Conservation (phyloP, 2,329 filamentous ascomycete species). For the Ascochyta rabiei region DNA sequence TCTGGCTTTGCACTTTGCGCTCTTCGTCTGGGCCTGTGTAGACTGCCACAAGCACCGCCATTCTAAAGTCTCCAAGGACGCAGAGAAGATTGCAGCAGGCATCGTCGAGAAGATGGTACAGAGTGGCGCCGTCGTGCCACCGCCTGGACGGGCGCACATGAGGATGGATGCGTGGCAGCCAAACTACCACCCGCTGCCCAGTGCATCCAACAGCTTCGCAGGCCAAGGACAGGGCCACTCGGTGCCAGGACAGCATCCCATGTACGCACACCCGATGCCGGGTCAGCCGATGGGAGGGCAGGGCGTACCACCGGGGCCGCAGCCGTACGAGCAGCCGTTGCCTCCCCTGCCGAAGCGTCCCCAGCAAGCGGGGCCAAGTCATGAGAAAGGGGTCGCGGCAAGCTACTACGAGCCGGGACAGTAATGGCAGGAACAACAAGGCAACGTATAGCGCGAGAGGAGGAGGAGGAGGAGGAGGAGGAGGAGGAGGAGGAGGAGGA, state of each 20-base stretch:
- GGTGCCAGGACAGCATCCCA: not conserved
- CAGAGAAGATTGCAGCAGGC: conserved; percentile 40
- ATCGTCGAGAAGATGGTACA: conserved; percentile 45
- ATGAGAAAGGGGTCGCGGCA: conserved; percentile 9
- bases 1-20: conserved; percentile 39
- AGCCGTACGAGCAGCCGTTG: not conserved
- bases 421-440: not conserved
- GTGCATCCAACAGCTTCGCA: not conserved
- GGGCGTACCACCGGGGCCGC: not conserved
- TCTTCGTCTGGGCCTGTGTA: conserved; percentile 49
- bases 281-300: not conserved
- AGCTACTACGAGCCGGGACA: conserved; percentile 14
- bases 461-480: too few species aligned
- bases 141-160: conserved; percentile 24
- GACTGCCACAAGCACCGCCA: conserved; percentile 38
- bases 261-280: not conserved
- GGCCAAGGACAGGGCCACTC: not conserved
- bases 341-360: conserved; percentile 3
- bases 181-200: not conserved
- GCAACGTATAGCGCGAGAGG: not conserved
- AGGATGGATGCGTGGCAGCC: not conserved
- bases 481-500: not conserved
- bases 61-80: conserved; percentile 35
- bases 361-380: not conserved
- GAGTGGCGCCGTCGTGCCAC: conserved; percentile 37